These are phyloP conservation scores for Trichosporon sp. DNA, from an alignment of 1,284 basidiomycete genomes.

Conservation along the genomic window DNA sequence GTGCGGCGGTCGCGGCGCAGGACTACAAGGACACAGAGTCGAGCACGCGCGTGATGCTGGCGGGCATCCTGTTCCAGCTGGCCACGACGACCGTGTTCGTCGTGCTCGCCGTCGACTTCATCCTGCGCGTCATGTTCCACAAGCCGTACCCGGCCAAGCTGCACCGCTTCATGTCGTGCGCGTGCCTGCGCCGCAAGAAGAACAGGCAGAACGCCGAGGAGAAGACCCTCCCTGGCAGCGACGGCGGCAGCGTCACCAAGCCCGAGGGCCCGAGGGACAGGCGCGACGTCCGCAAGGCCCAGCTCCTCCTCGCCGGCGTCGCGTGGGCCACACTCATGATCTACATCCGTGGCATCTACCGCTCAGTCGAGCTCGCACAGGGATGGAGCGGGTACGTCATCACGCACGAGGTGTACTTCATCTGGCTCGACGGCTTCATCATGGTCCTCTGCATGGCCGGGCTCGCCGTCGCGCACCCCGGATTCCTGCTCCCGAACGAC, in stretches of 20 bases:
- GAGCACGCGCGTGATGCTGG: conserved; percentile 39
- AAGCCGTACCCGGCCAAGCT: conserved; percentile 24
- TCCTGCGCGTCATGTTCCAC: conserved; percentile 23
- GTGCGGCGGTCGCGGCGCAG: conserved; percentile 31
- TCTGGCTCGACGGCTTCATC: conserved; percentile 35
- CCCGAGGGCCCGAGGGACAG: not conserved
- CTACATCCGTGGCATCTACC: conserved; percentile 41
- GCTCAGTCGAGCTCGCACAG: conserved; percentile 37
- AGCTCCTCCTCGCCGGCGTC: conserved; percentile 32
- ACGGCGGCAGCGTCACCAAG: not conserved
- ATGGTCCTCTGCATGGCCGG: conserved; percentile 30
- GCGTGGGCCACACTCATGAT: conserved; percentile 40
- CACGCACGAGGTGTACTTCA: conserved; percentile 31
- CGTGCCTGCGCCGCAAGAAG: not conserved
- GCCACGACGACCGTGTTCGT: conserved; percentile 40
- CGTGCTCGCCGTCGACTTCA: conserved; percentile 35
- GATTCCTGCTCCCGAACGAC: conserved; percentile 25
- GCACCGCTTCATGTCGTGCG: not conserved
- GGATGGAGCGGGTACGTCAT: conserved; percentile 33
- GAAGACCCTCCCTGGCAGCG: not conserved
- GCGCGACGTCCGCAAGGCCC: conserved; percentile 6
- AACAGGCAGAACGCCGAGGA: not conserved
- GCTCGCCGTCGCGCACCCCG: conserved; percentile 30
- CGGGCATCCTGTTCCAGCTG: conserved; percentile 48
- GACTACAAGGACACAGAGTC: conserved; percentile 19